These are phyloP conservation scores for Coemansia sp. DNA, from an alignment of 192 early-diverging fungal genomes.

Conservation along the genomic window DNA sequence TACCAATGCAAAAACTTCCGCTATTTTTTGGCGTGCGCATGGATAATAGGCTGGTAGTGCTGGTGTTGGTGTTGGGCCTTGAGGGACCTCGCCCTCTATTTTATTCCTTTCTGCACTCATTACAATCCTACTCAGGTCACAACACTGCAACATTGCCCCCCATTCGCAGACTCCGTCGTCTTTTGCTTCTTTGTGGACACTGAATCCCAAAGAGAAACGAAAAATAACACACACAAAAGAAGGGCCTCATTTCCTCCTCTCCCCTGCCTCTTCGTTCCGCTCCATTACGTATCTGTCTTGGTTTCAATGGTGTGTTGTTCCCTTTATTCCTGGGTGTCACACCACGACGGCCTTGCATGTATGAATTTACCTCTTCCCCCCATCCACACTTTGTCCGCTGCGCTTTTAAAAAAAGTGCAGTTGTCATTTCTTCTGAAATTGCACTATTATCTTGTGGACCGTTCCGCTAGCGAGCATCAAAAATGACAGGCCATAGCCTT, in stretches of 20 bases:
- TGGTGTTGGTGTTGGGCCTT: no score
- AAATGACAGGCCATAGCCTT: neutral
- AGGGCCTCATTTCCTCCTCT: no score
- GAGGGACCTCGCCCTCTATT: no score
- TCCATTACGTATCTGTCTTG: neutral
- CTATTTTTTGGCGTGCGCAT: neutral
- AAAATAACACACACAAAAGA: neutral
- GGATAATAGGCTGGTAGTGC: no score
- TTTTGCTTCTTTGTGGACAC: conserved; percentile 1
- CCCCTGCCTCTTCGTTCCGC: no score
- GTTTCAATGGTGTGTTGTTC: neutral
- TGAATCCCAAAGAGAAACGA: neutral
- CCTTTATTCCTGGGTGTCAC: neutral
- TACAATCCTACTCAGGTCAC: neutral
- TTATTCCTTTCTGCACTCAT: no score
- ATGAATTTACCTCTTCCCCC: neutral
- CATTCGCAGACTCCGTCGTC: neutral
- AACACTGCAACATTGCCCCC: neutral
- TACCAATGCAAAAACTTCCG: neutral
- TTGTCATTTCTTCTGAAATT: no score
- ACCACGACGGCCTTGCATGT: neutral
- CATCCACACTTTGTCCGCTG: neutral
- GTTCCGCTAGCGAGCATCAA: neutral
- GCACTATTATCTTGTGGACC: neutral
- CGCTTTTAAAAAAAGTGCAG: no score